Evolutionary conservation across 83 land plant species (phyloP), one percentile per base, ranked within the genome.

Genomic region (Picea abies): DNA sequence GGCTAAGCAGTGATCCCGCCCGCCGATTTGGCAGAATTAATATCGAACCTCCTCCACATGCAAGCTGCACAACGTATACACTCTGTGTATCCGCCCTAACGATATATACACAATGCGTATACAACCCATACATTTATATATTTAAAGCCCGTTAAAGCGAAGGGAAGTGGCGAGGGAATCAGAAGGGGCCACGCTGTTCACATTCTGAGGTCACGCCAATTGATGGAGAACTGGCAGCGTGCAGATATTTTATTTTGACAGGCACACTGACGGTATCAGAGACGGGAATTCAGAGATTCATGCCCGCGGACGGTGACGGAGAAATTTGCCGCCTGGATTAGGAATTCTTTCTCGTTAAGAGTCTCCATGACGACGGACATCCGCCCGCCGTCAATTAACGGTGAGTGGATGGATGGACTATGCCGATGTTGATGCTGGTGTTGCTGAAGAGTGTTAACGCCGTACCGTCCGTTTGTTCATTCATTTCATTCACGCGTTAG

Each of bases 151-250:
- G 15, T 49, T 11, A 75, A 71, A 41, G 49, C 44, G 17, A 71
- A 41, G 7, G 72, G 37, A 68, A 68, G 72, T 14, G 37, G 17
- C 17, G 72, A 68, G 39, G 39, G 72, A 39, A 71, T 37, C 41
- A 71, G 22, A 71, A 39, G 76, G 76, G 76, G 7, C 76, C 76
- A 9, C 11, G 49, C 76, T 44, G 49, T 44, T n/a, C 41, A 75
- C 23, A 75, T n/a, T 5, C 23, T 75, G 78, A 75, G 49, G 78
- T 75, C 78, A 75, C 56, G 26, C 56, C 58, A 41, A 41, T 75
- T 75, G 58, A 75, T 75, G 78, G 29, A 75, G 78, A 75, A 47
- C 58, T 75, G 78, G 78, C 78, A 41, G 78, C 23, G 44, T 75
- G 78, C 78, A 75, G 78, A 75, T 75, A 75, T 71, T 75, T 75